Evolutionary conservation across 73 alveolate genomes (phyloP).

Genomic region (Uronychia setigera): DNA sequence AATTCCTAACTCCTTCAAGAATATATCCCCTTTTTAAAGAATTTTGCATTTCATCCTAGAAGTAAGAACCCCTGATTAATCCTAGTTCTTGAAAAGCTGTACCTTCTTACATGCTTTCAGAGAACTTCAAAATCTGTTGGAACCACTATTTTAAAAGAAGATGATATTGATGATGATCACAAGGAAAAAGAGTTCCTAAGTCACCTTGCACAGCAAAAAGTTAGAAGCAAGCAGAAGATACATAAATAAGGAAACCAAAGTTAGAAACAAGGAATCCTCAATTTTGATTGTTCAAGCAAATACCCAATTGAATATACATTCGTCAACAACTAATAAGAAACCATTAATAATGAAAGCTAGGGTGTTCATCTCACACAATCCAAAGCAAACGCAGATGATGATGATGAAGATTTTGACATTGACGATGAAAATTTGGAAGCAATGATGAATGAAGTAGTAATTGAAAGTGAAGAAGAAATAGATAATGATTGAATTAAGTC

Average conservation of each 20-base stretch:
- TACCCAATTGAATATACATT: background rate
- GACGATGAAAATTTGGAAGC: no score
- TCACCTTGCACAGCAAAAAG: background rate
- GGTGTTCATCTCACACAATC: no score
- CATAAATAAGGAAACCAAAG: background rate
- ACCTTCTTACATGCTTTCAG: background rate
- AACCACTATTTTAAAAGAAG: background rate
- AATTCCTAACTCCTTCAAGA: background rate
- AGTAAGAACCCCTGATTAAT: background rate
- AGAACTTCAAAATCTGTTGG: background rate
- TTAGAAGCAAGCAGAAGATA: background rate
- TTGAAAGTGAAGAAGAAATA: no score
- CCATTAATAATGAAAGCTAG: no score
- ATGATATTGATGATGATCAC: constrained; percentile 2
- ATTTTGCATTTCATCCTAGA: background rate
- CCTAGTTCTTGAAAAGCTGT: background rate
- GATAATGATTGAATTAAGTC: no score
- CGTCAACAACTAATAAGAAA: no score
- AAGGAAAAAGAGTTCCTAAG: constrained; percentile 2
- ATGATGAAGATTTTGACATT: no score
- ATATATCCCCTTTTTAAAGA: constrained; percentile 12
- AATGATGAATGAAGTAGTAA: no score
- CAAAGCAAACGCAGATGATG: no score
- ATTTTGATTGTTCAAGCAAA: background rate
- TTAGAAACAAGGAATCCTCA: background rate